Base-by-base conservation (phyloP, 306 rosid species). In the Oxytropis ochrocephala region DNA sequence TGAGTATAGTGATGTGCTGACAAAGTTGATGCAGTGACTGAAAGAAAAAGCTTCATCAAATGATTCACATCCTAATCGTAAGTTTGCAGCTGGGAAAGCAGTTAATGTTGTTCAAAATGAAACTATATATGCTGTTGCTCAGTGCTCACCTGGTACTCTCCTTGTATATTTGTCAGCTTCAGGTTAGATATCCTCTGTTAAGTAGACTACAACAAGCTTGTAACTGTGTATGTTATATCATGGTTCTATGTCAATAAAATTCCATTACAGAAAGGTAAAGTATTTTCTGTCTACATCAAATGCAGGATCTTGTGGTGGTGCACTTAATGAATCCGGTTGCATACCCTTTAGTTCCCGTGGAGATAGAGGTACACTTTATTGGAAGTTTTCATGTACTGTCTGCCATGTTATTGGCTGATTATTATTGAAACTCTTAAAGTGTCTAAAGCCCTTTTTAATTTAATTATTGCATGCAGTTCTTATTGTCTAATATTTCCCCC, bases 121-220 rank as follows among this genome's bases (percentile, higher is more conserved):
- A 58, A 44, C 59, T 3, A 7, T 75, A 21, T 79, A 68, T 38
- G 86, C 65, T 24, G 49, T 42, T 29, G 75, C 42, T 19, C 89
- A 84, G 74, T 81, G 89, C 70, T 17, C 53, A 0, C 86, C 80
- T 85, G 98, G 98, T 69, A 76, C 88, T 85, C 79, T 94, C 62
- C 85, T 94, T 65, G 79, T 94, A 72, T 94, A 88, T 87, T 76
- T 94, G 79, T 94, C 98, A 52, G 96, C 95, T 79, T 85, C 96
- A 88, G 97, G 98, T 90, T 63, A 75, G 75, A 49, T 58, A 66
- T 69, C 38, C 44, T 75, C 12, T 49, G 12, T 73, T 67, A 57
- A 42, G 65, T 51, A 50, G 44, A 66, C 50, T 68, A 6, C n/a
- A n/a, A n/a, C 30, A 32, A 52, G 63, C 14, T 14, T 51, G 53